Base-by-base conservation (phyloP, 495 filamentous ascomycete genomes). In the Aspergillus taichungensis region DNA sequence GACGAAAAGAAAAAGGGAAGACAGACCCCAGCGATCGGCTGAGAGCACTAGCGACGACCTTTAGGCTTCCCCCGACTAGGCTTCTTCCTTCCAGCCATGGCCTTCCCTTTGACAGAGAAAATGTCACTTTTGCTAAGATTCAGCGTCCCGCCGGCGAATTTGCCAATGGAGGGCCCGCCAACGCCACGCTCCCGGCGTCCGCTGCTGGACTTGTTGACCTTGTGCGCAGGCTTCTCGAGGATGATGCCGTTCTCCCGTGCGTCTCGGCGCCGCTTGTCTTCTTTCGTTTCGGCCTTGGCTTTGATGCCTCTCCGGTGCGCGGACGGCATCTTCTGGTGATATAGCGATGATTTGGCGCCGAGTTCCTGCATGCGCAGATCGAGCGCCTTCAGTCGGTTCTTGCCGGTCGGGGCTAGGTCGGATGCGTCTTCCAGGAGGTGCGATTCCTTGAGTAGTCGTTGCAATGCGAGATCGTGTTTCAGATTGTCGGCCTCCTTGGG, bases 171-270 rank as follows among this genome's bases (percentile, higher is more conserved):
- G 1, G 90, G 87, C 35, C 77, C 76, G 37, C 79, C 85, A 54
- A 95, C 76, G 4, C 79, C 80, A 53, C 79, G 74, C 38, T 88
- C 79, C 46, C 77, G 72, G 46, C 64, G 74, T 33, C 67, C 64
- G 10, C 48, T 55, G 6, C 64, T 67, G 30, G 61, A 68, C 34
- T 61, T 63, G 45, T 61, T 71, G 38, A 57, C 47, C 45, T 74
- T 79, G 38, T 58, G 67, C 5, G 61, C 66, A 24, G 73, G 75
- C 49, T 79, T 81, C 69, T 97, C 92, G 3, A 98, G 70, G 44
- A 97, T 78, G 47, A 97, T 83, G 6, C 92, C 92, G 50, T 89
- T 94, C 66, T 96, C 89, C 52, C 75, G 78, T 6, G 92, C 92
- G 53, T 94, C 86, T 28, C 64, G 70, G 29, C 92, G 67, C 30